Evolutionary conservation across 805 yeast species (phyloP).

Genomic region (Kazachstania viticola): DNA sequence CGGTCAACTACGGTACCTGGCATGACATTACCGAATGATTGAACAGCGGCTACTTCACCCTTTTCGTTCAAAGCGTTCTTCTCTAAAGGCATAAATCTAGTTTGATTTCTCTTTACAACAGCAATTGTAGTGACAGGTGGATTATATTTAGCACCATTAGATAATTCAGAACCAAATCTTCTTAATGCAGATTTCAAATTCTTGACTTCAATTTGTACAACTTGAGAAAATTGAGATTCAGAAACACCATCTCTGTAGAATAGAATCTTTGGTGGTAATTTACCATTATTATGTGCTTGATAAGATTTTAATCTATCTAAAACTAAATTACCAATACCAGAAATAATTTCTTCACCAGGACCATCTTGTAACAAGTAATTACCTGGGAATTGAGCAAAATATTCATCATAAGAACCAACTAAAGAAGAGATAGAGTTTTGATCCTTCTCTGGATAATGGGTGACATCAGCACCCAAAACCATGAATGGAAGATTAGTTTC

Average conservation of each 20-base stretch:
- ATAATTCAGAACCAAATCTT: constrained; percentile 6
- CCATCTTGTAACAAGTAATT: constrained; percentile 10
- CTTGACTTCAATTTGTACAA: constrained; percentile 14
- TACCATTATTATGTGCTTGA: constrained; percentile 11
- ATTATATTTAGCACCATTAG: constrained; percentile 6
- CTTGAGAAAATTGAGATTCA: constrained; percentile 13
- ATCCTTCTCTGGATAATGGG: constrained; percentile 17
- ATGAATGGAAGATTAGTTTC: constrained; percentile 11
- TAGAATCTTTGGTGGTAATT: constrained; percentile 14
- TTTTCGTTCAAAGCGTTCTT: constrained; percentile 12
- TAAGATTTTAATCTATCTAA: constrained; percentile 9
- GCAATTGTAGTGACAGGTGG: constrained; percentile 12
- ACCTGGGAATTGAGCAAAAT: constrained; percentile 17
- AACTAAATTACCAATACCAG: constrained; percentile 9
- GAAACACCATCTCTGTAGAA: constrained; percentile 19
- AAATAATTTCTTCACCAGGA: constrained; percentile 14
- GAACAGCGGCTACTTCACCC: constrained; percentile 14
- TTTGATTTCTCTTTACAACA: constrained; percentile 16
- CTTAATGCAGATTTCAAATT: constrained; percentile 10
- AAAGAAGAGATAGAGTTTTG: constrained; percentile 14
- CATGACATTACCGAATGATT: constrained; percentile 16
- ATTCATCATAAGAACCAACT: constrained; percentile 13
- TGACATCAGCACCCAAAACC: constrained; percentile 18
- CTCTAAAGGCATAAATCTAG: constrained; percentile 15
- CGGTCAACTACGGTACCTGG: constrained; percentile 18